Percentiles rank a stretch among this genome's conserved stretches.
phyloP scores from a whole-genome alignment of 225 moss, liverwort and hornwort genomes.

The Pseudoscleropodium purum region DNA sequence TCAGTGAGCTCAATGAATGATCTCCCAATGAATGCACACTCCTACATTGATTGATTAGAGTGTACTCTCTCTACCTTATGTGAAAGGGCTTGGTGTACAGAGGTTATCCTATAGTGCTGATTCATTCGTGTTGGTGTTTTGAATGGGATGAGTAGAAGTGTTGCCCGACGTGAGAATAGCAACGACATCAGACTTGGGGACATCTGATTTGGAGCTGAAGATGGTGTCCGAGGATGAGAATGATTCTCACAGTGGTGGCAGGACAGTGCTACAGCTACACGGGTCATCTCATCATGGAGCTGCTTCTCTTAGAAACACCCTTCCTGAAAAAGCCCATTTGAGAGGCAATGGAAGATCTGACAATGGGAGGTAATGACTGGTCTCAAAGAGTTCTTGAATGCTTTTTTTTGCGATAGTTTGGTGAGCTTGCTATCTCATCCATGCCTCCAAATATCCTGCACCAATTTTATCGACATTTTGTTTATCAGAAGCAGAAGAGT shows the following conservation, averaged over 20 bases:
- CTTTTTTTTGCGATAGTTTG: not conserved
- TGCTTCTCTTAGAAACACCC: not conserved
- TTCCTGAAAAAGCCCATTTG: not conserved
- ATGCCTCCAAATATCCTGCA: not conserved
- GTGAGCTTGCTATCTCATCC: not conserved
- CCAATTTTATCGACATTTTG: not conserved
- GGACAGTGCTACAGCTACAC: not conserved
- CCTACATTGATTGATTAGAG: not conserved
- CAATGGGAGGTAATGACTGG: not conserved
- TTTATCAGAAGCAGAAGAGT: not conserved
- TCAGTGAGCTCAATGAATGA: not conserved
- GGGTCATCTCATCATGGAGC: not conserved
- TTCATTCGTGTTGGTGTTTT: not conserved
- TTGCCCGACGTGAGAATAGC: not conserved
- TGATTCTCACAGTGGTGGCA: not conserved
- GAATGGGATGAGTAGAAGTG: not conserved
- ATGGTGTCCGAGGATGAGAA: not conserved
- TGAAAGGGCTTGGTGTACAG: not conserved
- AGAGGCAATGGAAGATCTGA: constrained; percentile 2
- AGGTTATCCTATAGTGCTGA: not conserved
- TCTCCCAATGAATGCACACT: not conserved
- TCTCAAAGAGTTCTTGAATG: not conserved
- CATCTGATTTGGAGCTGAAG: constrained; percentile 2
- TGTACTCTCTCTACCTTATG: not conserved
- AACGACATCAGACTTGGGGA: not conserved